phyloP scores from a whole-genome alignment of 495 filamentous ascomycete genomes.

The Daldinia bambusicola region DNA sequence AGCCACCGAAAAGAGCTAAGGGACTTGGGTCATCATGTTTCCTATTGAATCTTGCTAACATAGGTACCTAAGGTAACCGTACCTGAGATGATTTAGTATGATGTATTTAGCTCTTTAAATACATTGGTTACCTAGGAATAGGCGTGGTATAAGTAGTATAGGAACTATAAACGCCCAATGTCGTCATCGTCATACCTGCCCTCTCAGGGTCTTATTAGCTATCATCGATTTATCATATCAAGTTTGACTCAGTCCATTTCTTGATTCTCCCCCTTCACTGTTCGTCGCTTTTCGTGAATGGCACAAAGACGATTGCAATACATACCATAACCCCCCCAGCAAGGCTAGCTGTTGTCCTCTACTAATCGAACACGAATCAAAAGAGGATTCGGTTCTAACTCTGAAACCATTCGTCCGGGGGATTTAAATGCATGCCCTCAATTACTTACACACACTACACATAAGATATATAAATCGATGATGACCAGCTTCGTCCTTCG shows the following conservation, averaged over 20 bases:
- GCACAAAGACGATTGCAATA: not conserved
- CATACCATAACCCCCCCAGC: not conserved
- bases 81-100: not conserved
- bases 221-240: not conserved
- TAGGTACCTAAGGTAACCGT: no score
- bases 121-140: not conserved
- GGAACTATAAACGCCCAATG: slow-evolving; percentile 1
- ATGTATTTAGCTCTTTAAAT: not conserved
- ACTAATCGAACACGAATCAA: slow-evolving; percentile 3
- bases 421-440: not conserved
- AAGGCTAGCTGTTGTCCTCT: not conserved
- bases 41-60: not conserved
- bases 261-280: not conserved
- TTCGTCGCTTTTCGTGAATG: not conserved
- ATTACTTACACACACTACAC: not conserved
- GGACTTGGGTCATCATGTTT: not conserved
- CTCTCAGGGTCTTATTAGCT: slow-evolving; percentile 8
- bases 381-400: slow-evolving; percentile 16
- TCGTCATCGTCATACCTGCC: slow-evolving; percentile 22
- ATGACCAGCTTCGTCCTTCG: no score
- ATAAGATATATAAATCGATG: not conserved
- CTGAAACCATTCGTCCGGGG: slow-evolving; percentile 10
- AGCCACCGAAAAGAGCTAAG: not conserved
- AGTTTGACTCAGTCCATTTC: not conserved
- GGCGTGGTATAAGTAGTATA: not conserved